These are phyloP conservation scores for Cucumis melo DNA, from an alignment of 306 rosid genomes.

Conservation along the genomic window DNA sequence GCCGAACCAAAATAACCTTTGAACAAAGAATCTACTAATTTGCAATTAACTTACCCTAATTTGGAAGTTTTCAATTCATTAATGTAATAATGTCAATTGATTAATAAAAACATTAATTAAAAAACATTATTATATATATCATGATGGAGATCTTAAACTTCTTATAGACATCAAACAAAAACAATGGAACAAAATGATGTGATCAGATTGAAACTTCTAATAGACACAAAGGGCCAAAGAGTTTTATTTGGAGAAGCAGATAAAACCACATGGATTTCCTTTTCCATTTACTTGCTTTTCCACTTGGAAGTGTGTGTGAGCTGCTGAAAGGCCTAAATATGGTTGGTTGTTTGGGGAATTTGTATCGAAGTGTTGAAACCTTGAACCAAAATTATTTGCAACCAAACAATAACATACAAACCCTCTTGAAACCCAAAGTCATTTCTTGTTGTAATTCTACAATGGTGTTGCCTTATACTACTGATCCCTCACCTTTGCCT, in stretches of 20 bases:
- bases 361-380: slow-evolving; percentile 27
- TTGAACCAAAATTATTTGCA: slow-evolving; percentile 20
- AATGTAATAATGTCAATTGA: neutral
- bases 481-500: too few species aligned
- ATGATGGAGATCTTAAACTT: slow-evolving; percentile 11
- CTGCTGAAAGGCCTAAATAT: slow-evolving; percentile 15
- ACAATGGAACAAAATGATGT: neutral
- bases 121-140: too few species aligned
- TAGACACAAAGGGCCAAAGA: slow-evolving; percentile 15
- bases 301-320: slow-evolving; percentile 1
- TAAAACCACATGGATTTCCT: slow-evolving; percentile 32
- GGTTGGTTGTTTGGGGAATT: slow-evolving; percentile 33
- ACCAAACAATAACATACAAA: slow-evolving; percentile 8
- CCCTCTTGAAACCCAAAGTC: slow-evolving; percentile 12
- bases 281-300: slow-evolving; percentile 22
- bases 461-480: too few species aligned
- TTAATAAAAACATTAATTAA: too few species aligned
- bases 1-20: too few species aligned
- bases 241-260: slow-evolving; percentile 40
- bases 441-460: neutral
- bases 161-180: slow-evolving; percentile 13
- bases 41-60: neutral
- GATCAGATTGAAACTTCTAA: slow-evolving; percentile 17
- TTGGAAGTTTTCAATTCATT: neutral
- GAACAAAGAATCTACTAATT: too few species aligned